These are phyloP conservation scores for Leucocoprinus leucothites DNA, from an alignment of 768 basidiomycete genomes.

Conservation along the genomic window DNA sequence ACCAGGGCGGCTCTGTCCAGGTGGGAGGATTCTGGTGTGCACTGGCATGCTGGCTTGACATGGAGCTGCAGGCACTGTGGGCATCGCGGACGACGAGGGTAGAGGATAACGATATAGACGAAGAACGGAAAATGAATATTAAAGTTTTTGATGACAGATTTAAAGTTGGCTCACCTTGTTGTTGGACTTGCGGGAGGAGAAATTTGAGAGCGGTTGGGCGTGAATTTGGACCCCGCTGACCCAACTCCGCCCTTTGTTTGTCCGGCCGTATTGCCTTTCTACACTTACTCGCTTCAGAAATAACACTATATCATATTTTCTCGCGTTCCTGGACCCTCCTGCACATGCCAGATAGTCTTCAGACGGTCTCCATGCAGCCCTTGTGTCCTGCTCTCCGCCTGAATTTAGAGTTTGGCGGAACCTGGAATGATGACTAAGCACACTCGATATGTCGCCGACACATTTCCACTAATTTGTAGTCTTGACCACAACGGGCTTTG, in stretches of 20 bases:
- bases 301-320: background rate
- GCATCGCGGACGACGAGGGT: slow-evolving; percentile 23
- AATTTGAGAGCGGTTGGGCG: slow-evolving; percentile 32
- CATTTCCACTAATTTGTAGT: background rate
- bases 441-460: slow-evolving; percentile 16
- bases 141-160: slow-evolving; percentile 54
- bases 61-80: slow-evolving; percentile 22
- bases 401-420: slow-evolving; percentile 14
- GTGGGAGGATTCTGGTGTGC: slow-evolving; percentile 36
- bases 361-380: background rate
- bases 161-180: slow-evolving; percentile 74
- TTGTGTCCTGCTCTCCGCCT: slow-evolving; percentile 1
- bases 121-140: slow-evolving; percentile 45
- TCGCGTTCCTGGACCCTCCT: background rate
- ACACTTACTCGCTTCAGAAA: slow-evolving; percentile 6
- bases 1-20: slow-evolving; percentile 91
- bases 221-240: slow-evolving; percentile 40
- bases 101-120: slow-evolving; percentile 24
- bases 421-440: slow-evolving; percentile 14
- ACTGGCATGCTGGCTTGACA: slow-evolving; percentile 34
- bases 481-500: too few relatives aligned
- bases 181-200: slow-evolving; percentile 59
- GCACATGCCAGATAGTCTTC: background rate
- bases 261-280: slow-evolving; percentile 12
- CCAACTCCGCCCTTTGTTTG: slow-evolving; percentile 27